Conservation (phyloP, 169 alveolate species). For the Besnoitia besnoiti region DNA sequence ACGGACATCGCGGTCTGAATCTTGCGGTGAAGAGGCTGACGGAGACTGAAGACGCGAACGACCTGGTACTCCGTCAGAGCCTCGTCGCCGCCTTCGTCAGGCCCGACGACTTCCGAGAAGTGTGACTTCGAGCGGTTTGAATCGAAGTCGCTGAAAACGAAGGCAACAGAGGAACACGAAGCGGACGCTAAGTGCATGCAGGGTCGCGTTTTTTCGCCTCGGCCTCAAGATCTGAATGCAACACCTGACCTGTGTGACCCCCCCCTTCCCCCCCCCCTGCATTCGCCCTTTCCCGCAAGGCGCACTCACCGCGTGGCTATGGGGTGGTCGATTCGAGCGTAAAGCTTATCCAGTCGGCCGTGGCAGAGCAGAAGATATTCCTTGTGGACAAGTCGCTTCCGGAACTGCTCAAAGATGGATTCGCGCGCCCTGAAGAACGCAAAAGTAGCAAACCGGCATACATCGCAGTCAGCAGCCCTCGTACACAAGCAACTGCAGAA, state of each 20-base stretch:
- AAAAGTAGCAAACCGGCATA: neutral
- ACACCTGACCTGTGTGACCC: no score
- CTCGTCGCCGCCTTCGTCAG: conserved; percentile 78
- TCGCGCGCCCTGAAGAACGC: conserved; percentile 72
- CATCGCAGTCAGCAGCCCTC: no score
- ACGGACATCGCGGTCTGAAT: conserved; percentile 50
- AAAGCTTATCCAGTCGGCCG: conserved; percentile 73
- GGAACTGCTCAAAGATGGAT: conserved; percentile 75
- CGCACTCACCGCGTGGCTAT: conserved; percentile 69
- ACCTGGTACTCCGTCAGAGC: conserved; percentile 78
- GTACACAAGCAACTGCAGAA: no score
- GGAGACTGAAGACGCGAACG: conserved; percentile 67
- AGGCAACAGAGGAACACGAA: neutral
- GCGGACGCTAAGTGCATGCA: neutral
- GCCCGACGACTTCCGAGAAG: conserved; percentile 74
- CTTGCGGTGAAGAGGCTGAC: conserved; percentile 46
- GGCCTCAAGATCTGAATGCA: no score
- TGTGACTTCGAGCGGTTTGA: conserved; percentile 75
- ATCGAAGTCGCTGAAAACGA: conserved; percentile 67
- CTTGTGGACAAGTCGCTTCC: conserved; percentile 77
- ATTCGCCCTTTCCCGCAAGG: neutral
- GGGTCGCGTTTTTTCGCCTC: no score
- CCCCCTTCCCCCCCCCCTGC: no score
- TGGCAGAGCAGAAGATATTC: conserved; percentile 78
- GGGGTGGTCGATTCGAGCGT: conserved; percentile 74